Percentiles rank a stretch among this genome's conserved stretches.
phyloP scores from a whole-genome alignment of 345 rosid species.

The Gossypium mustelinum region DNA sequence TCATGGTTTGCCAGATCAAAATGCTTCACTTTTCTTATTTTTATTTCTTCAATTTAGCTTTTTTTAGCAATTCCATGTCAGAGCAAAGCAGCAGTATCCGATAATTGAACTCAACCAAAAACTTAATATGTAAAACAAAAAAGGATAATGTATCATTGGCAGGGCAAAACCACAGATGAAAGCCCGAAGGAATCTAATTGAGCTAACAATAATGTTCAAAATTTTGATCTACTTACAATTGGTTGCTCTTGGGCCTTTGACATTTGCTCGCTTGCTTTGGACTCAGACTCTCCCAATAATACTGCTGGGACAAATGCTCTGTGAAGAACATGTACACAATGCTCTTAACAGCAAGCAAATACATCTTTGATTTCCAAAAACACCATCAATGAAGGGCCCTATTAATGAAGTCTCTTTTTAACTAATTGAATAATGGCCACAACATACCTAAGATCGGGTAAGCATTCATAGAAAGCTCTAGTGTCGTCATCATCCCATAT shows the following conservation, averaged over 20 bases:
- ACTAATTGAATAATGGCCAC: slow-evolving; percentile 14
- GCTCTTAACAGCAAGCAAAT: slow-evolving; percentile 1
- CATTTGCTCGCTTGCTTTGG: slow-evolving; percentile 70
- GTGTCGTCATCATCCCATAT: slow-evolving; percentile 99
- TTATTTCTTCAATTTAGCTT: background rate
- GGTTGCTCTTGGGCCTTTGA: slow-evolving; percentile 63
- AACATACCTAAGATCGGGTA: slow-evolving; percentile 94
- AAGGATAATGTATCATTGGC: background rate
- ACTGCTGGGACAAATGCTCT: slow-evolving; percentile 99
- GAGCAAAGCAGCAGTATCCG: background rate
- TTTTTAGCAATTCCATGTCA: background rate
- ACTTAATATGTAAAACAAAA: background rate
- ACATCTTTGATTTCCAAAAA: background rate
- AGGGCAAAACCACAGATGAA: background rate
- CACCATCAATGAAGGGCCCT: background rate
- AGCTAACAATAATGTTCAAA: background rate
- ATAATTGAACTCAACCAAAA: background rate
- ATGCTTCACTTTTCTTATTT: background rate
- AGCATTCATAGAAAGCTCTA: slow-evolving; percentile 86
- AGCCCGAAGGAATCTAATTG: background rate
- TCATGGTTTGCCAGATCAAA: background rate
- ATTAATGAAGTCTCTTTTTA: slow-evolving; percentile 10
- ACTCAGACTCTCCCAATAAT: slow-evolving; percentile 84
- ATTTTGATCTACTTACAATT: slow-evolving; percentile 44
- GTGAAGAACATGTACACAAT: slow-evolving; percentile 26